Base-by-base conservation (phyloP, 495 filamentous ascomycete species). In the Penicillium silybi region DNA sequence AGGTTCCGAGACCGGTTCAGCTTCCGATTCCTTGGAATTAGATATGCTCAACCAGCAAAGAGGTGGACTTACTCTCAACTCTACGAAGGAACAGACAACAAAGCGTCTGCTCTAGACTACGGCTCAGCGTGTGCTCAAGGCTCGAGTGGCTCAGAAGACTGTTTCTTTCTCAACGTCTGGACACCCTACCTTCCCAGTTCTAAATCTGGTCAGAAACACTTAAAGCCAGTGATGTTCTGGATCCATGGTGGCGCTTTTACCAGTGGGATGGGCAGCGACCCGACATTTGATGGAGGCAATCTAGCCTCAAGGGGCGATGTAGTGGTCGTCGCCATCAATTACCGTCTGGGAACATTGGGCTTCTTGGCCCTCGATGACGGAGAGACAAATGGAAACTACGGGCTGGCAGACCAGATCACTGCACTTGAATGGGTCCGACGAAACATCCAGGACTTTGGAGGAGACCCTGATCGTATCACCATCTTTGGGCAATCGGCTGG, bases 401-500 rank as follows among this genome's bases (percentile, higher is more conserved):
- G 71, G 6, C 35, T 75, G 20, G 64, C 56, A 40, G 71, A 75
- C 41, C 68, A 70, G 37, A 69, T 65, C 18, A 67, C 54, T 6
- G 68, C 68, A 1, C 57, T 75, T 17, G 57, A 66, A n/a, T 70
- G 67, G 67, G 60, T 69, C 18, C 66, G 50, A 13, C 52, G 50
- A 9, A 55, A 70, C 42, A 70, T 70, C 11, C 23, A 52, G 3
- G 58, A 62, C 22, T 78, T 79, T 44, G 73, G 76, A 18, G 76
- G 76, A 13, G 73, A 79, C 48, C 40, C 84, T 1, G 65, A 70
- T 34, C 77, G 76, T 53, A 78, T 85, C 22, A 75, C 71, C 4
- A 70, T 84, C 26, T 79, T 77, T 56, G 83, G 82, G 20, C 72
- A 83, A 54, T 76, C 69, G 27, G 77, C 83, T 10, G 68, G 67